Evolutionary conservation across 2,329 filamentous ascomycete species (phyloP).

Genomic region (Cladosporium cucumerinum): DNA sequence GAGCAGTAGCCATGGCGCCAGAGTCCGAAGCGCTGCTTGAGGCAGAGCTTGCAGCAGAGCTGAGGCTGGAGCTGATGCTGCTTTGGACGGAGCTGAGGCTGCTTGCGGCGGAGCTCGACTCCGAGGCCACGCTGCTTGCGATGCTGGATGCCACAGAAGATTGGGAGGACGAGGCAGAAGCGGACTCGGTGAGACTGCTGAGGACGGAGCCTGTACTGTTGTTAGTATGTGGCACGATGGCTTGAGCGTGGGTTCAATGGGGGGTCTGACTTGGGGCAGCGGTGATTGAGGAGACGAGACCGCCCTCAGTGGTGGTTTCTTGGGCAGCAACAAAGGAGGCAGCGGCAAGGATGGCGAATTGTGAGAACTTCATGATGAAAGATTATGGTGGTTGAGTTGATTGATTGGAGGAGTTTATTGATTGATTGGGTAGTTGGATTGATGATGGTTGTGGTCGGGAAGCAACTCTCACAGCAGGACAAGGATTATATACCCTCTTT

Average conservation of each 20-base stretch:
- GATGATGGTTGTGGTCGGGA: background rate
- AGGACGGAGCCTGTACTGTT: background rate
- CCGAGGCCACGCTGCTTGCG: background rate
- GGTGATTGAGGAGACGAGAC: background rate
- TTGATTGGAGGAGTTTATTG: background rate
- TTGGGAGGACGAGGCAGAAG: background rate
- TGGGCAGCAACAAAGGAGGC: constrained; percentile 4
- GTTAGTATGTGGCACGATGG: background rate
- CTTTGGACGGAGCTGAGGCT: background rate
- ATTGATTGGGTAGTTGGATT: background rate
- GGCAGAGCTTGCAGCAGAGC: constrained; percentile 2
- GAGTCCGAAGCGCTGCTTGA: background rate
- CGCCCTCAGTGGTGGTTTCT: background rate
- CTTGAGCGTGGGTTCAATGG: background rate
- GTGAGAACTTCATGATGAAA: constrained; percentile 5
- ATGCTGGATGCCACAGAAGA: background rate
- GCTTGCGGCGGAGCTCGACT: background rate
- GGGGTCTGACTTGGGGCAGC: background rate
- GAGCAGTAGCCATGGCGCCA: background rate
- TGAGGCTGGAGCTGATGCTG: background rate
- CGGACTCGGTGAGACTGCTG: background rate
- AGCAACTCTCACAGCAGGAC: background rate
- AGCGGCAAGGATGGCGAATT: background rate
- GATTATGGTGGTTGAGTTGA: background rate
- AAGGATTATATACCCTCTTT: background rate